Conservation (phyloP, 768 basidiomycete genomes). For the Boletus insuetus region DNA sequence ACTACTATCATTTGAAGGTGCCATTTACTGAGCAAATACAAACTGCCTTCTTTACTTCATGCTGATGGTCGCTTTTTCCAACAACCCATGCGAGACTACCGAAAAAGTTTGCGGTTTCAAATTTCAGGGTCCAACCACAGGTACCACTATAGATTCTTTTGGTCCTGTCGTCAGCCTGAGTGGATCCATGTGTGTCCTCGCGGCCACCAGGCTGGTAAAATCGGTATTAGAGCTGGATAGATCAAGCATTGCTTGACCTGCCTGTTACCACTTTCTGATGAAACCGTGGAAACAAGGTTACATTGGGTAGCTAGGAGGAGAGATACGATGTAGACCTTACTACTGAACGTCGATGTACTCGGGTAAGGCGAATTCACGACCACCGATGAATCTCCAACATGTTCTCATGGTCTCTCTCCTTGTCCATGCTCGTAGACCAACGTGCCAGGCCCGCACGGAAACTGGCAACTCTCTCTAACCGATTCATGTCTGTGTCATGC, state of each 20-base stretch:
- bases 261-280: background rate
- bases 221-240: background rate
- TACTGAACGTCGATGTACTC: no score
- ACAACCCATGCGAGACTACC: background rate
- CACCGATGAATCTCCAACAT: no score
- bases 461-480: no score
- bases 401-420: no score
- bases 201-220: background rate
- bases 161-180: background rate
- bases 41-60: background rate
- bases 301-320: no score
- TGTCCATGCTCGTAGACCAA: no score
- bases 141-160: background rate
- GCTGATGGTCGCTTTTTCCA: background rate
- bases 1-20: no score
- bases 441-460: no score
- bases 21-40: conserved; percentile 24
- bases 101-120: background rate
- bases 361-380: no score
- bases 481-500: no score
- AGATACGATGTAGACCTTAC: no score
- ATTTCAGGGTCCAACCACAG: background rate
- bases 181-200: background rate
- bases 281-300: conserved; percentile 1
- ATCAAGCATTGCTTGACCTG: background rate